Base-by-base conservation (phyloP, 2,329 filamentous ascomycete species). In the Ophiostoma piceae region DNA sequence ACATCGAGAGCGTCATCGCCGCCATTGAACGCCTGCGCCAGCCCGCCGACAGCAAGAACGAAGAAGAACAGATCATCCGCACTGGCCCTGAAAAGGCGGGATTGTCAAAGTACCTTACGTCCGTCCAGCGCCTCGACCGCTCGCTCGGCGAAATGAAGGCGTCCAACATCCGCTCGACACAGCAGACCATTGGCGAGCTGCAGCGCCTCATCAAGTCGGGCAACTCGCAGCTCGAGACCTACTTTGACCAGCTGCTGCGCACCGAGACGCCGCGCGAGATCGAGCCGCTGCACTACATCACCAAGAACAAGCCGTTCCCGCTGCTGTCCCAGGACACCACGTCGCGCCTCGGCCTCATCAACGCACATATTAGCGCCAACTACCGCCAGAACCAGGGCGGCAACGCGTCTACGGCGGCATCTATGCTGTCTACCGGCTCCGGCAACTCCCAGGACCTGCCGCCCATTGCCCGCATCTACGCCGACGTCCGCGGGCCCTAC, bases 141-240 rank as follows among this genome's bases (percentile, higher is more conserved):
- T 91, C 94, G n/a, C 84, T 97, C 69, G 81, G 84, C 71, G 92
- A 96, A 72, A 90, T 99, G 81, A 91, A 91, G 77, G 85, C 91
- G 2, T 94, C 94, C n/a, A 97, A 97, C 74, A 82, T 99, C 68
- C 89, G 92, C 70, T 91, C 94, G 11, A 98, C 97, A 71, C 94
- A 98, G 77, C 90, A 94, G 78, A 93, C 93, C 2, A 91, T 95
- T 70, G 82, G 87, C 64, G 93, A 97, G 72, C 86, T 97, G 69
- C 90, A 87, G 69, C 86, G 88, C 11, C 83, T 99, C 47, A 83
- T 97, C 71, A 91, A 89, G 75, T 87, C 88, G 4, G 95, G 93
- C 32, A 93, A 91, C 73, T 86, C 87, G 14, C 92, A 96, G 77
- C 83, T 99, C 41, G 93, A 98, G 79, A 88, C 88, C 70, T 86